These are phyloP conservation scores for Cladophialophora psammophila DNA, from an alignment of 2,329 filamentous ascomycete genomes.

Conservation along the genomic window DNA sequence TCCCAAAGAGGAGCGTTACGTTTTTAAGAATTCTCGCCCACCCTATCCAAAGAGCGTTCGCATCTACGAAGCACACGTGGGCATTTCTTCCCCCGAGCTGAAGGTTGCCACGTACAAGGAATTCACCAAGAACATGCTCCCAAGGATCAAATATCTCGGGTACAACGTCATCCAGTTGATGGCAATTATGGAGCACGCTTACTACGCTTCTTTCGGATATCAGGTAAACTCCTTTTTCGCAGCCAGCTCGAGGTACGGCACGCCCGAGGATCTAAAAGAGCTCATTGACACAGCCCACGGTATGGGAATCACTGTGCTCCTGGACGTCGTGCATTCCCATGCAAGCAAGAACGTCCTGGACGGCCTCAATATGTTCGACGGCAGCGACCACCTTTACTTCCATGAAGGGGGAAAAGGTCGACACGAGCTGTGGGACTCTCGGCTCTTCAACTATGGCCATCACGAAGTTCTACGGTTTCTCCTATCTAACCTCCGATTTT, in stretches of 20 bases:
- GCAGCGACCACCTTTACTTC: constrained; percentile 94
- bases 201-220: constrained; percentile 98
- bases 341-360: constrained; percentile 97
- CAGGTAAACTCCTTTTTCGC: constrained; percentile 99
- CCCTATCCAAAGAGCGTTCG: constrained; percentile 85
- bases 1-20: constrained; percentile 75
- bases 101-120: constrained; percentile 95
- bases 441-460: constrained; percentile 94
- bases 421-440: constrained; percentile 95
- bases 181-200: constrained; percentile 99
- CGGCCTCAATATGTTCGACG: constrained; percentile 94
- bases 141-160: constrained; percentile 85
- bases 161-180: constrained; percentile 99
- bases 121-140: constrained; percentile 90
- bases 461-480: constrained; percentile 97
- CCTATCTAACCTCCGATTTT: constrained; percentile 93
- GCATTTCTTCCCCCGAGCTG: constrained; percentile 90
- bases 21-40: constrained; percentile 82
- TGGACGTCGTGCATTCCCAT: constrained; percentile 97
- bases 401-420: constrained; percentile 83
- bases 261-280: constrained; percentile 94
- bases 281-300: constrained; percentile 93
- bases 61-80: constrained; percentile 98
- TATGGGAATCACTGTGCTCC: constrained; percentile 85
- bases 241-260: constrained; percentile 91